Evolutionary conservation across 257 asterid species (phyloP).

Genomic region (Solanum gracilifrons): DNA sequence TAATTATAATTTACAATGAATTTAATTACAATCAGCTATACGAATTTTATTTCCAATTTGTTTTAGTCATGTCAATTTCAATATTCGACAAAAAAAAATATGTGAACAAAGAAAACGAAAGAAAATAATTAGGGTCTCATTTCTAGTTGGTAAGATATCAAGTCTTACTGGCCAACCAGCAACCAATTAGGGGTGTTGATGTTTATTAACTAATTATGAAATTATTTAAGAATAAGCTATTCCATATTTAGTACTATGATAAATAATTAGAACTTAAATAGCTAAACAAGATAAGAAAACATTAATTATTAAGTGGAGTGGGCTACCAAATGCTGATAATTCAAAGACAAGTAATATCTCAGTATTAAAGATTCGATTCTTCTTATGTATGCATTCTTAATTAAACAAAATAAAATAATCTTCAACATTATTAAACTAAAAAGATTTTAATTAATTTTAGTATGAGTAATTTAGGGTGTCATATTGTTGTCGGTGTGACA

Average conservation of each 20-base stretch:
- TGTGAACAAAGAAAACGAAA: not conserved
- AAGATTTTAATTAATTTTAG: not conserved
- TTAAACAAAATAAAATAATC: not conserved
- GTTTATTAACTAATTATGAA: not conserved
- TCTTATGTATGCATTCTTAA: not conserved
- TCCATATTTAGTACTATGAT: not conserved
- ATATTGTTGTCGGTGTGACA: conserved; percentile 23
- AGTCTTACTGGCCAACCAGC: not conserved
- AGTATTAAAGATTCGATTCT: not conserved
- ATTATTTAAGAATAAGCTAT: not conserved
- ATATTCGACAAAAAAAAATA: not conserved
- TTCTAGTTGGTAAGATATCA: not conserved
- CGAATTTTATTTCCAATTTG: not conserved
- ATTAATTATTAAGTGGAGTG: not conserved
- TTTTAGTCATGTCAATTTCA: not conserved
- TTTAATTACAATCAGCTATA: not conserved
- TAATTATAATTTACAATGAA: no score
- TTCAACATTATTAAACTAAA: not conserved
- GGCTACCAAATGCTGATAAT: not conserved
- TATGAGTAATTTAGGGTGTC: not conserved
- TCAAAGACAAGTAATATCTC: not conserved
- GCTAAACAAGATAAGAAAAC: not conserved
- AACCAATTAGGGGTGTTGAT: not conserved
- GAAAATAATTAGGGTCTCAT: not conserved
- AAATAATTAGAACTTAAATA: not conserved